Evolutionary conservation across 495 filamentous ascomycete genomes (phyloP), one percentile per base, ranked within the genome.

Genomic region (Platismatia glauca): DNA sequence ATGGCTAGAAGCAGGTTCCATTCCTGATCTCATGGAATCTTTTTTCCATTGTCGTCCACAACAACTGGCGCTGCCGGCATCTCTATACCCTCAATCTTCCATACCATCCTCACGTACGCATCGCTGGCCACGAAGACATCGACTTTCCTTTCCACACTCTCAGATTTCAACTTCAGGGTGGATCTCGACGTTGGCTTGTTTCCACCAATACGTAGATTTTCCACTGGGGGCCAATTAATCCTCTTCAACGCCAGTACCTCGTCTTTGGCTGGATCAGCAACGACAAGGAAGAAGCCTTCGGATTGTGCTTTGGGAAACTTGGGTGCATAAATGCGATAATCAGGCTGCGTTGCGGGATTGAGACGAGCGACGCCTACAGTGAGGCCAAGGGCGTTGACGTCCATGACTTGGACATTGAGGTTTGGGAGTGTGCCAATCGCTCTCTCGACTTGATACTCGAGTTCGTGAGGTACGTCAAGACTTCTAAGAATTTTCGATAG

Each of bases 241-340:
- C 94, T 77, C 77, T 96, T 96, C 56, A 97, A 77, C 3, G 87
- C 93, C 8, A 95, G 67, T 7, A 97, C 77, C 64, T 96, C 91
- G 64, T 92, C 91, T 12, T 71, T 76, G 15, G 72, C 73, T 1
- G 79, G 73, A 64, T 90, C 84, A 6, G 82, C 81, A 1, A 95
- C 79, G 44, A 97, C 63, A 9, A 93, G 81, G 72, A 97, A 97
- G 82, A 84, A 97, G 2, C 95, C 92, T 72, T 98, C 94, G 0
- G 89, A 91, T 72, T 98, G 94, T 29, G 90, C 85, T 74, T 98
- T 98, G 0, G 94, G 95, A 75, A 94, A 97, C 6, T 81, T 79
- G 12, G 94, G 93, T 0, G 94, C 89, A 65, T 85, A 95, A 64
- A 96, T 86, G 39, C 85, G 80, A 67, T 79, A 86, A 24, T 88